phyloP scores from a whole-genome alignment of 768 basidiomycete species.

The Phallus indusiatus region DNA sequence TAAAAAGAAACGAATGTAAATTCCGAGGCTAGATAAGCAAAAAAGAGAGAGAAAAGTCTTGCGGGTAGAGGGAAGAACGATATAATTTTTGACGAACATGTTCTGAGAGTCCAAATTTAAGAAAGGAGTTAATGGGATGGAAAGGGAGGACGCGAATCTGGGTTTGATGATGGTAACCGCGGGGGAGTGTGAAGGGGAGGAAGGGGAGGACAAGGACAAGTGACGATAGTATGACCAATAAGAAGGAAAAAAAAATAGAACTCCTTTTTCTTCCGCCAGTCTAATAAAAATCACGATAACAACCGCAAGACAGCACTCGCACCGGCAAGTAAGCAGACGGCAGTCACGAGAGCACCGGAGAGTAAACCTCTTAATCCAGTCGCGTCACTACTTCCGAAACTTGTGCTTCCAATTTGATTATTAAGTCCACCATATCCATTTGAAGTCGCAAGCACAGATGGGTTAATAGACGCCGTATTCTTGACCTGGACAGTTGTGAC shows the following conservation, averaged over 20 bases:
- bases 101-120: background rate
- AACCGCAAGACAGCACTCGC: background rate
- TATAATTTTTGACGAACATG: too few species aligned
- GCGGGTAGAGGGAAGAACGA: background rate
- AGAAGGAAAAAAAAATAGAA: too few species aligned
- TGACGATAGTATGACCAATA: too few species aligned
- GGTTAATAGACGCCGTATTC: constrained; percentile 49
- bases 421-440: constrained; percentile 43
- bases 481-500: constrained; percentile 39
- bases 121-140: too few species aligned
- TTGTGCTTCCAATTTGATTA: constrained; percentile 10
- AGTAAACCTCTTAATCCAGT: background rate
- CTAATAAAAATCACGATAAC: background rate
- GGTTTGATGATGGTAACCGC: too few species aligned
- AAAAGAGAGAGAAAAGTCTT: background rate
- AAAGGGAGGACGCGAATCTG: background rate
- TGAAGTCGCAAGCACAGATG: constrained; percentile 45
- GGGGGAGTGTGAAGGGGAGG: too few species aligned
- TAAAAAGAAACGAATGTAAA: background rate
- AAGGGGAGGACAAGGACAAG: too few species aligned
- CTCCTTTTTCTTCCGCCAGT: too few species aligned
- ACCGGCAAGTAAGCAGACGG: background rate
- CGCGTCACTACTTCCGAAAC: constrained; percentile 8
- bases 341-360: background rate
- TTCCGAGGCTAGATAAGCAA: background rate